Conservation (phyloP, 805 yeast species). For the Pichia eremophila region DNA sequence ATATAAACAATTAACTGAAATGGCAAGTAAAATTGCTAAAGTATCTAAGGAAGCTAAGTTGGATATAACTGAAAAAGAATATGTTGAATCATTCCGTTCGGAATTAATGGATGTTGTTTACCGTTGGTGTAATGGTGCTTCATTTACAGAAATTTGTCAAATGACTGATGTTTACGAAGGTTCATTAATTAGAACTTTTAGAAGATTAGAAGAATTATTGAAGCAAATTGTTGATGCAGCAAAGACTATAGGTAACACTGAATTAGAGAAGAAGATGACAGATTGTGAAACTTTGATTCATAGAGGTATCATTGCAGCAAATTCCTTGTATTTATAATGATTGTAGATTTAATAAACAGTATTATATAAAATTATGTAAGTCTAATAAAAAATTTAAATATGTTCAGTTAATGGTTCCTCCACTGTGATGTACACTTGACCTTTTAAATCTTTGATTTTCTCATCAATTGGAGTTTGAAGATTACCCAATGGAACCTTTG, state of each 20-base stretch:
- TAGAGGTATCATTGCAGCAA: slow-evolving; percentile 95
- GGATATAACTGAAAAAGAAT: slow-evolving; percentile 84
- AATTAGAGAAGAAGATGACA: slow-evolving; percentile 81
- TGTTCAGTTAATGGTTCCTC: slow-evolving; percentile 4
- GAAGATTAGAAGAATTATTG: slow-evolving; percentile 86
- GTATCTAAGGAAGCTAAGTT: slow-evolving; percentile 83
- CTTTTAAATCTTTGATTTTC: neutral
- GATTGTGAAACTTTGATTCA: slow-evolving; percentile 77
- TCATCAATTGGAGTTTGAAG: neutral
- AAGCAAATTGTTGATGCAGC: slow-evolving; percentile 89
- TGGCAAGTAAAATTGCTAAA: slow-evolving; percentile 87
- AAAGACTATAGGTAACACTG: slow-evolving; percentile 85
- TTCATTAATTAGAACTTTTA: slow-evolving; percentile 86
- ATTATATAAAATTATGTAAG: neutral
- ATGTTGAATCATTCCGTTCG: slow-evolving; percentile 82
- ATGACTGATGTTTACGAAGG: slow-evolving; percentile 99
- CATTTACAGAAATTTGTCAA: slow-evolving; percentile 93
- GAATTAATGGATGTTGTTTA: slow-evolving; percentile 95
- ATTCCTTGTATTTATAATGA: slow-evolving; percentile 64
- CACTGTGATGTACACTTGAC: neutral
- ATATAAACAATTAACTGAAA: slow-evolving; percentile 73
- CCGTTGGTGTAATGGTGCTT: slow-evolving; percentile 95
- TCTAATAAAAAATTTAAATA: neutral
- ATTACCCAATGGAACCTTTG: neutral
- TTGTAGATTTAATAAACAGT: no score